These are phyloP conservation scores for Straminergon stramineum DNA, from an alignment of 225 moss, liverwort and hornwort species.

Conservation along the genomic window DNA sequence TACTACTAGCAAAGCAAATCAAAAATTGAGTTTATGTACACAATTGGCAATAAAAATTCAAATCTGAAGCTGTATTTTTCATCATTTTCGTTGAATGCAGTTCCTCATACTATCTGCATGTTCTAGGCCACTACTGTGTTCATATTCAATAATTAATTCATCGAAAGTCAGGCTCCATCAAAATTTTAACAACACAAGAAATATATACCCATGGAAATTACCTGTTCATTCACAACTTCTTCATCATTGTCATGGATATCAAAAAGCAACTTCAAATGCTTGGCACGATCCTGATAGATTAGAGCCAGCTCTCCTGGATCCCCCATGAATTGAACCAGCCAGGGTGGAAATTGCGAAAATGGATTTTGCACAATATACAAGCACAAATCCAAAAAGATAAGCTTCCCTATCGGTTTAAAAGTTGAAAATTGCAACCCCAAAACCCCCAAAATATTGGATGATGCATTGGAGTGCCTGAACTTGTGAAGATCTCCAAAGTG, in stretches of 20 bases:
- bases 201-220: background rate
- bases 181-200: background rate
- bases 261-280: background rate
- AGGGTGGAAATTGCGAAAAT: too few species aligned
- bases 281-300: too few species aligned
- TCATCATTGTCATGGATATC: too few species aligned
- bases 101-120: rapidly evolving
- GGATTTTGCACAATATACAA: background rate
- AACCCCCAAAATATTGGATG: background rate
- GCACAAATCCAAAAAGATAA: background rate
- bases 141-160: background rate
- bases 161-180: background rate
- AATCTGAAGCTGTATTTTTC: background rate
- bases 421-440: background rate
- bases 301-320: too few species aligned
- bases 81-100: too few species aligned
- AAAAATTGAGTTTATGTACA: background rate
- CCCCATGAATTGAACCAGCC: too few species aligned
- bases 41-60: too few species aligned
- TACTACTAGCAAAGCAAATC: background rate
- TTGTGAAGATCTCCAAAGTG: background rate
- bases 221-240: too few species aligned
- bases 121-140: too few species aligned
- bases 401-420: background rate
- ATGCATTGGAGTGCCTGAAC: background rate